A percentile compares a stretch with the other conserved stretches of the same genome.
Conservation (phyloP, 202 grass and related monocot genomes). For the Saccharum hybrid region DNA sequence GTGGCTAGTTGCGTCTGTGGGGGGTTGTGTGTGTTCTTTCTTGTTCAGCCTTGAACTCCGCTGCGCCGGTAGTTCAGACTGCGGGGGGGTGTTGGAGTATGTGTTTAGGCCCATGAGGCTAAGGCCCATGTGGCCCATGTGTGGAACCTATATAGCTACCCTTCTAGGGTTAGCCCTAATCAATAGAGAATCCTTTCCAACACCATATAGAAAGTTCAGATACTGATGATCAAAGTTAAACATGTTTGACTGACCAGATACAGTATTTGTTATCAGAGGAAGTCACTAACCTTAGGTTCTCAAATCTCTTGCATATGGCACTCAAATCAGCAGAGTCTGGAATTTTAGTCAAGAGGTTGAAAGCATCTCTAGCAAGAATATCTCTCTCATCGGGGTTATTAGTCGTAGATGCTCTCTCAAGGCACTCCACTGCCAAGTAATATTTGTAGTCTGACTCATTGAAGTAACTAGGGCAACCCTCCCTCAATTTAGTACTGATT, state of each 20-base stretch:
- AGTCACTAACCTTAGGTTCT: slow-evolving; percentile 73
- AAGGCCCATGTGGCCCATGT: no score
- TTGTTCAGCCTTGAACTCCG: no score
- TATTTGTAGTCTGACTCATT: slow-evolving; percentile 93
- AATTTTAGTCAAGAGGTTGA: slow-evolving; percentile 76
- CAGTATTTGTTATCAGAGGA: neutral
- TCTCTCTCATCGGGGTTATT: slow-evolving; percentile 69
- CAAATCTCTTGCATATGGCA: slow-evolving; percentile 96
- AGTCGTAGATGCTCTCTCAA: slow-evolving; percentile 79
- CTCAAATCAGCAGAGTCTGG: slow-evolving; percentile 88
- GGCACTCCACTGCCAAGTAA: slow-evolving; percentile 89
- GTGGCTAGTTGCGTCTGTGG: no score
- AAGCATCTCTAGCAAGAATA: slow-evolving; percentile 88
- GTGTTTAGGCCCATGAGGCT: no score
- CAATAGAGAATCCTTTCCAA: no score
- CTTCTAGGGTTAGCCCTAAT: no score
- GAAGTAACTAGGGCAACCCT: slow-evolving; percentile 97
- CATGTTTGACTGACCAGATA: neutral
- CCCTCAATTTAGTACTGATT: slow-evolving; percentile 84
- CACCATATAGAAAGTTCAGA: neutral
- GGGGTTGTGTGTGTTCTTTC: no score
- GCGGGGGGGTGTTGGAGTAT: no score
- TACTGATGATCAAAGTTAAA: neutral
- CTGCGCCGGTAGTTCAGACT: no score
- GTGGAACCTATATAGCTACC: no score